These are phyloP conservation scores for Gastrolobium villosum DNA, from an alignment of 306 rosid species.

Conservation along the genomic window DNA sequence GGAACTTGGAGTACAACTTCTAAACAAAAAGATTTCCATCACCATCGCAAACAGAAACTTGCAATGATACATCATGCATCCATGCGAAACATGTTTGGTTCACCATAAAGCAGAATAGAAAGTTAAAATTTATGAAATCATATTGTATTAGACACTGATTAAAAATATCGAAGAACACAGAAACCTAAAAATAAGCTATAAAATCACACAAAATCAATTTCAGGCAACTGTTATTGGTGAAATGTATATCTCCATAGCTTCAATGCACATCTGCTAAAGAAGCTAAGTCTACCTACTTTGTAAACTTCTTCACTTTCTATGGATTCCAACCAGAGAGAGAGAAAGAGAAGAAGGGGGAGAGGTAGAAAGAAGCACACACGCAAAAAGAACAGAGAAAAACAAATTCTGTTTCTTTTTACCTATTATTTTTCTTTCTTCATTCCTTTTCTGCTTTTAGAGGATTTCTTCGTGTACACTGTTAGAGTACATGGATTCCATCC, in stretches of 20 bases:
- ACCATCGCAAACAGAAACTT: conserved; percentile 18
- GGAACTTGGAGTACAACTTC: conserved; percentile 2
- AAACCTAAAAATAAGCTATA: not conserved
- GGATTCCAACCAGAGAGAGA: not conserved
- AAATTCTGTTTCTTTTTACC: no score
- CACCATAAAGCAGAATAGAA: conserved; percentile 21
- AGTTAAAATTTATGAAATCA: conserved; percentile 3
- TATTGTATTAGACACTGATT: not conserved
- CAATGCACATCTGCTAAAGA: conserved; percentile 10
- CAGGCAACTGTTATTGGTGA: no score
- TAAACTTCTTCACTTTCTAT: conserved; percentile 1
- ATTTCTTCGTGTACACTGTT: not conserved
- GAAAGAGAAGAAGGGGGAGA: not conserved
- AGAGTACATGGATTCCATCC: not conserved
- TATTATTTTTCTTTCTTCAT: not conserved
- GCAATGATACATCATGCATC: not conserved
- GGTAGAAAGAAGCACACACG: not conserved
- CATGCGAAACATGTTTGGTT: conserved; percentile 13
- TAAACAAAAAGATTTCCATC: conserved; percentile 19
- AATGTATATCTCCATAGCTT: conserved; percentile 1
- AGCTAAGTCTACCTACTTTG: not conserved
- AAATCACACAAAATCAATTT: no score
- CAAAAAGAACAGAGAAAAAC: not conserved
- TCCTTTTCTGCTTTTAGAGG: not conserved
- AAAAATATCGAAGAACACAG: conserved; percentile 10